phyloP scores from a whole-genome alignment of 768 basidiomycete genomes.

The Suillus occidentalis region DNA sequence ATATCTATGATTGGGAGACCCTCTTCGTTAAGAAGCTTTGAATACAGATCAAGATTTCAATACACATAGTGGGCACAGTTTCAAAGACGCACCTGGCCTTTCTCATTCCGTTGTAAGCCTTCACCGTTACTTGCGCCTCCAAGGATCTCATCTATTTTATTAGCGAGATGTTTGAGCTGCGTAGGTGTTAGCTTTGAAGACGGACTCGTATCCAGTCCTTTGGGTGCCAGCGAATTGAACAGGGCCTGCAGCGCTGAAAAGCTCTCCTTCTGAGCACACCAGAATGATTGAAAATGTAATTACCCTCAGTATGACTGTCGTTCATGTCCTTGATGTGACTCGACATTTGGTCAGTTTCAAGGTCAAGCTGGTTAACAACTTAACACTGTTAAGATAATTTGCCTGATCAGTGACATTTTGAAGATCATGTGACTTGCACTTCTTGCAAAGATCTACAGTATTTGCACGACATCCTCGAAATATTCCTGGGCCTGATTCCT shows the following conservation, averaged over 20 bases:
- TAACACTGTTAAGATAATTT: not conserved
- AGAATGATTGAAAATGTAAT: not conserved
- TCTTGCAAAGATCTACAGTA: not conserved
- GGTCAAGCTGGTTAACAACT: not conserved
- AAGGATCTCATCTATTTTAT: conserved; percentile 56
- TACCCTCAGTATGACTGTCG: conserved; percentile 38
- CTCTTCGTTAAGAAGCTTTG: conserved; percentile 71
- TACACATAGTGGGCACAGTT: conserved; percentile 2
- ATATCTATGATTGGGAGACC: conserved; percentile 81
- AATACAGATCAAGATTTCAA: conserved; percentile 23
- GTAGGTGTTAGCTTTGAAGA: conserved; percentile 41
- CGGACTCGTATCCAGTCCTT: conserved; percentile 7
- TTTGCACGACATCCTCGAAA: not conserved
- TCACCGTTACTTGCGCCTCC: conserved; percentile 43
- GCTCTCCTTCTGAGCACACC: conserved; percentile 12
- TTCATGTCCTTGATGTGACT: conserved; percentile 27
- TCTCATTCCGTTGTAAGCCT: conserved; percentile 44
- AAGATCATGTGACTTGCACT: conserved; percentile 19
- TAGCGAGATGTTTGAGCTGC: conserved; percentile 53
- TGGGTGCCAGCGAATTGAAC: conserved; percentile 36
- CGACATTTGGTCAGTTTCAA: conserved; percentile 9
- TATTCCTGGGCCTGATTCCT: not conserved
- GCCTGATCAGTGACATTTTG: not conserved
- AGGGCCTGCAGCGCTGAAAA: conserved; percentile 40
- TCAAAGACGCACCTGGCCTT: conserved; percentile 60